phyloP scores from a whole-genome alignment of 805 yeast species.

The Ogataea populi-albae region DNA sequence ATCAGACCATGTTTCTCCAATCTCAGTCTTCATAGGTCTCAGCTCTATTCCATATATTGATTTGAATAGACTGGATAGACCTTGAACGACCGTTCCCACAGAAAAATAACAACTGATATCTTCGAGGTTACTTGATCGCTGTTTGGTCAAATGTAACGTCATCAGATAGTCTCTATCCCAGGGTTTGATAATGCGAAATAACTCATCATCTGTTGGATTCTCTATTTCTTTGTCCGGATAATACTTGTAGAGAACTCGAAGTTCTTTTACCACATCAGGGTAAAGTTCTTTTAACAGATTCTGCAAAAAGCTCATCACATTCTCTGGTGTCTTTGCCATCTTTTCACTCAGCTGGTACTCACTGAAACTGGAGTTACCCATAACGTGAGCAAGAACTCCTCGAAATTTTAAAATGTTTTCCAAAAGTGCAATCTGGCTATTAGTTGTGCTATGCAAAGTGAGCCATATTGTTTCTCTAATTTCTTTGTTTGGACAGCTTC shows the following conservation, averaged over 20 bases:
- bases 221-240: conserved; percentile 18
- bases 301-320: conserved; percentile 67
- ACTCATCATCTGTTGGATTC: conserved; percentile 35
- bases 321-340: conserved; percentile 80
- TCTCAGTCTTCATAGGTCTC: conserved; percentile 56
- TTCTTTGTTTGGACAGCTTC: conserved; percentile 51
- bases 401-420: conserved; percentile 61
- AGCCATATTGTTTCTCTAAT: conserved; percentile 73
- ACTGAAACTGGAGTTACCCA: conserved; percentile 69
- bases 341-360: conserved; percentile 84
- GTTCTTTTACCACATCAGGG: conserved; percentile 58
- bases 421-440: conserved; percentile 58
- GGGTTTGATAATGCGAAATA: conserved; percentile 57
- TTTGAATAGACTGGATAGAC: conserved; percentile 68
- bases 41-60: conserved; percentile 75
- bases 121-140: conserved; percentile 37
- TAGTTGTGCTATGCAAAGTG: conserved; percentile 63
- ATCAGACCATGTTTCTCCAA: conserved; percentile 85
- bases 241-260: conserved; percentile 42
- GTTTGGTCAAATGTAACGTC: conserved; percentile 28
- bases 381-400: conserved; percentile 64
- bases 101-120: conserved; percentile 73
- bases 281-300: conserved; percentile 52
- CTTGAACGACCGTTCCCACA: conserved; percentile 81
- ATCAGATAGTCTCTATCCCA: conserved; percentile 85